A percentile compares a stretch with the other conserved stretches of the same genome.
phyloP scores from a whole-genome alignment of 2,329 filamentous ascomycete genomes.

The Didymella pinodella region DNA sequence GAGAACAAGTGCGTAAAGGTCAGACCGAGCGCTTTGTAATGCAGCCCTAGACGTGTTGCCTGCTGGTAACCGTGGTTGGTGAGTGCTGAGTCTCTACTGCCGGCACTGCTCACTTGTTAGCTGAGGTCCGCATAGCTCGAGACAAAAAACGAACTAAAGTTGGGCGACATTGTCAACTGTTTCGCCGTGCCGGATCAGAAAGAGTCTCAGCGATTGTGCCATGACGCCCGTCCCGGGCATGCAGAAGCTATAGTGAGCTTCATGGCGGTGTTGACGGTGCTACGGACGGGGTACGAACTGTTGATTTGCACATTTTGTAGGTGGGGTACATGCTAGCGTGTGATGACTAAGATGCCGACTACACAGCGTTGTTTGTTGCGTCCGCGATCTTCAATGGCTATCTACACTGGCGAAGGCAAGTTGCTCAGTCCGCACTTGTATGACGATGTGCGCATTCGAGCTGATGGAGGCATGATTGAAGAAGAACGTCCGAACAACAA shows the following conservation, averaged over 20 bases:
- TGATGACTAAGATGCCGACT: constrained; percentile 18
- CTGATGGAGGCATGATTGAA: no score
- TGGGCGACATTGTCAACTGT: constrained; percentile 87
- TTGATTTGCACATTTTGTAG: constrained; percentile 12
- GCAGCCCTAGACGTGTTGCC: constrained; percentile 71
- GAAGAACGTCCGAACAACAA: no score
- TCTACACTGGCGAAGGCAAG: no score
- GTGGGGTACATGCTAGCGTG: constrained; percentile 24
- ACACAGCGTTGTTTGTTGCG: no score
- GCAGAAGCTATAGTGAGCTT: constrained; percentile 19
- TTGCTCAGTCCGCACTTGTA: no score
- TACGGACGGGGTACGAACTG: constrained; percentile 9
- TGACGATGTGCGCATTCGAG: no score
- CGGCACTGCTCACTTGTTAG: constrained; percentile 65
- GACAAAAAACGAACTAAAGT: constrained; percentile 65
- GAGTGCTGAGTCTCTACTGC: constrained; percentile 78
- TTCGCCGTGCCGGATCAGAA: constrained; percentile 87
- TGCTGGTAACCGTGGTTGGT: constrained; percentile 85
- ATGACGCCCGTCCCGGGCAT: constrained; percentile 34
- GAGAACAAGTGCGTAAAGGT: constrained; percentile 76
- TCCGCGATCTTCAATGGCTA: no score
- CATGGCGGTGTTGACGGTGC: constrained; percentile 23
- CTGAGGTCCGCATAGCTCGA: neutral
- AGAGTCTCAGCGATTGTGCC: constrained; percentile 64
- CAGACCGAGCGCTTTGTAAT: constrained; percentile 71